phyloP scores from a whole-genome alignment of 805 yeast species.

The Aciculoconidium aculeatum region DNA sequence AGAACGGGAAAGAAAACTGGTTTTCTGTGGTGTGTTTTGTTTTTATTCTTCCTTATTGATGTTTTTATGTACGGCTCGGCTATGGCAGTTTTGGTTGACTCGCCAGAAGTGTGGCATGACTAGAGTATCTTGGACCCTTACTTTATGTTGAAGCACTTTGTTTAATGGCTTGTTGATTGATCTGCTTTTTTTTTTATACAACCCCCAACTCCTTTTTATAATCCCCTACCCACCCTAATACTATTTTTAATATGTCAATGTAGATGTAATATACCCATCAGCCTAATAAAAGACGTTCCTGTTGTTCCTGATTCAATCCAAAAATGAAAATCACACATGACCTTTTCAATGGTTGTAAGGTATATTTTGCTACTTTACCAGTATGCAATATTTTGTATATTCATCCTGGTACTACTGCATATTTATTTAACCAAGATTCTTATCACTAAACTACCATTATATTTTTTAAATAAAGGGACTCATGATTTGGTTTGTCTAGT shows the following conservation, averaged over 20 bases:
- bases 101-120: conserved; percentile 3
- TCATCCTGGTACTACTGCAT: too few relatives aligned
- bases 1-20: too few relatives aligned
- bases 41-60: conserved; percentile 5
- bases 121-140: conserved; percentile 7
- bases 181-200: conserved; percentile 2
- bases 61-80: conserved; percentile 8
- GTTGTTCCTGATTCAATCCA: too few relatives aligned
- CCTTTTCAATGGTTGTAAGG: too few relatives aligned
- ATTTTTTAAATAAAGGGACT: too few relatives aligned
- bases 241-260: conserved; percentile 1
- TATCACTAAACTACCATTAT: too few relatives aligned
- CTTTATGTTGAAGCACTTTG: conserved; percentile 1
- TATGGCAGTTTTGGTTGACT: conserved; percentile 1
- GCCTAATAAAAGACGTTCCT: not conserved
- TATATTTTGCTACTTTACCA: too few relatives aligned
- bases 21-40: too few relatives aligned
- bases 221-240: conserved; percentile 4
- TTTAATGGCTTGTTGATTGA: not conserved
- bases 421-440: too few relatives aligned
- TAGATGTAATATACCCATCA: not conserved
- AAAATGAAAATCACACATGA: too few relatives aligned
- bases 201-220: conserved; percentile 5
- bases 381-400: too few relatives aligned
- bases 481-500: too few relatives aligned